Percentiles rank a stretch among this genome's conserved stretches.
Conservation (phyloP, 2,329 filamentous ascomycete genomes). For the Endothia cerciana region DNA sequence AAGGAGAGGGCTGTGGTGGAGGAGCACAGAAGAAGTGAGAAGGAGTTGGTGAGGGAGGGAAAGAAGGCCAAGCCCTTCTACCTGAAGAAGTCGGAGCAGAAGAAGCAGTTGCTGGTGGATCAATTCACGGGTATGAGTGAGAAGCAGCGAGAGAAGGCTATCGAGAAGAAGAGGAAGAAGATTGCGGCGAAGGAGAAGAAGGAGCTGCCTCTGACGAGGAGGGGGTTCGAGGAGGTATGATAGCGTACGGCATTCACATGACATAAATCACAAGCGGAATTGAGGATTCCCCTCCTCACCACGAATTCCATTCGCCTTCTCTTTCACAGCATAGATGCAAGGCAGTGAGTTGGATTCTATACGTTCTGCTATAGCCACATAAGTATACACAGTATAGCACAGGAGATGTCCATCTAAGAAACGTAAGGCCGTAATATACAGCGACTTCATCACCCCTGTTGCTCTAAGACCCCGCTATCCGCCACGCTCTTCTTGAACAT, state of each 20-base stretch:
- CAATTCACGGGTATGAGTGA: conserved; percentile 83
- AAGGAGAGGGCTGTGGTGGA: conserved; percentile 70
- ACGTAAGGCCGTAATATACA: neutral
- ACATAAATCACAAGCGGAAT: neutral
- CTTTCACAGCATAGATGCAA: neutral
- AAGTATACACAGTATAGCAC: conserved; percentile 1
- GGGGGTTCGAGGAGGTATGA: conserved; percentile 38
- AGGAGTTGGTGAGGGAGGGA: conserved; percentile 81
- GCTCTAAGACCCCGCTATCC: conserved; percentile 37
- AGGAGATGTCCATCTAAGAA: neutral
- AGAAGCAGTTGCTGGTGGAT: conserved; percentile 80
- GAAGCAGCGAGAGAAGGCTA: conserved; percentile 79
- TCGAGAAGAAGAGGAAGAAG: conserved; percentile 91
- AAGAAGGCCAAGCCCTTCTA: conserved; percentile 91
- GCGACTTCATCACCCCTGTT: conserved; percentile 1
- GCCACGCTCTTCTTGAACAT: conserved; percentile 69
- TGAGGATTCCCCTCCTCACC: neutral
- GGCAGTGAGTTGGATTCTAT: neutral
- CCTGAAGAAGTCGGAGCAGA: conserved; percentile 89
- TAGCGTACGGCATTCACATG: neutral
- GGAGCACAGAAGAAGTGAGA: conserved; percentile 81
- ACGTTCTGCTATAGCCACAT: neutral
- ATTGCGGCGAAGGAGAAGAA: conserved; percentile 82
- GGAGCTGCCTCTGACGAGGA: conserved; percentile 63
- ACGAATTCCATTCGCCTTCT: neutral